These are phyloP conservation scores for Fomitopsis pinicola DNA, from an alignment of 1,284 basidiomycete species.

Conservation along the genomic window DNA sequence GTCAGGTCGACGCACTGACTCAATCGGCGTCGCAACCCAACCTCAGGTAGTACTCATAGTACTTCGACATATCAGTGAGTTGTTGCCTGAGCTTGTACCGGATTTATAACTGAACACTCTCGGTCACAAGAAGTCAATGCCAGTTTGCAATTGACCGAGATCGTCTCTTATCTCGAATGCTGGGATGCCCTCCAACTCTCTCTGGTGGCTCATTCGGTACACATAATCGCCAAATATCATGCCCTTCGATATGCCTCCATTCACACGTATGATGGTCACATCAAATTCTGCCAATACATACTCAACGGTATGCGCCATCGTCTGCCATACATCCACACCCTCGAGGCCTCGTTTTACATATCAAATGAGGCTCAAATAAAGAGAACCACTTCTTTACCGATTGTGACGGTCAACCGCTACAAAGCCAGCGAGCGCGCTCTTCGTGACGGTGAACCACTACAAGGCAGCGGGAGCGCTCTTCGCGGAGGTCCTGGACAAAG, in stretches of 20 bases:
- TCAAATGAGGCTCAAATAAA: background rate
- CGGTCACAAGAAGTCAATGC: too few species aligned
- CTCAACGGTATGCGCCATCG: background rate
- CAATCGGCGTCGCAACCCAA: too few species aligned
- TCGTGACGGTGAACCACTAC: background rate
- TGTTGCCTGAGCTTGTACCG: too few species aligned
- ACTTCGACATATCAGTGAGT: too few species aligned
- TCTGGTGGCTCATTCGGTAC: background rate
- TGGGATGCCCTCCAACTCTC: background rate
- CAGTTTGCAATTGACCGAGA: background rate
- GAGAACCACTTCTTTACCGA: background rate
- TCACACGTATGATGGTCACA: background rate
- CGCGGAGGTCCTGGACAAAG: background rate
- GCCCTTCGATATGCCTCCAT: background rate
- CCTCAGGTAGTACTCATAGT: too few species aligned
- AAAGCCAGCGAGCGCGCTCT: background rate
- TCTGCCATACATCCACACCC: background rate
- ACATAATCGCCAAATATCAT: background rate
- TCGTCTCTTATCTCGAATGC: background rate
- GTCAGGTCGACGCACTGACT: too few species aligned
- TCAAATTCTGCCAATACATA: background rate
- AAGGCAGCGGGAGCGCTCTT: background rate
- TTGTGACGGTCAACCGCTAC: background rate
- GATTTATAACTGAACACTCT: too few species aligned
- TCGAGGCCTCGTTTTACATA: background rate